These are phyloP conservation scores for Pleurotus sapidus DNA, from an alignment of 768 basidiomycete species.

Conservation along the genomic window DNA sequence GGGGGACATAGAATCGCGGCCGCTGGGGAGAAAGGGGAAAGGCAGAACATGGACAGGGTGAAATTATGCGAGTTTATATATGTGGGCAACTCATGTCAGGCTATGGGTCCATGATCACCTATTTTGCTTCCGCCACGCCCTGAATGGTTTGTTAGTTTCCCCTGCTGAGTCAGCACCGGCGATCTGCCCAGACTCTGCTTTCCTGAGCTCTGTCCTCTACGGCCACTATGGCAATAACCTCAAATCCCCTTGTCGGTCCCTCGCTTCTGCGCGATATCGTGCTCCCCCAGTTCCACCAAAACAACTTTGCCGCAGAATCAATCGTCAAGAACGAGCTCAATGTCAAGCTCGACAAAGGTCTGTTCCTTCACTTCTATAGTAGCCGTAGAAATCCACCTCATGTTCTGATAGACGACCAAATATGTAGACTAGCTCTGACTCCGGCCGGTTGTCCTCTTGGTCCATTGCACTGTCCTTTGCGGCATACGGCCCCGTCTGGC, in stretches of 20 bases:
- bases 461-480: slow-evolving; percentile 85
- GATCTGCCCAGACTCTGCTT: background rate
- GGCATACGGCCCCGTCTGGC: slow-evolving; percentile 86
- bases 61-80: background rate
- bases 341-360: slow-evolving; percentile 91
- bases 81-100: background rate
- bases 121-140: background rate
- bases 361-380: background rate
- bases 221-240: slow-evolving; percentile 28
- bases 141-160: background rate
- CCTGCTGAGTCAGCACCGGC: background rate
- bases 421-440: slow-evolving; percentile 82
- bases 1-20: slow-evolving; percentile 1
- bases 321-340: slow-evolving; percentile 81
- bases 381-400: background rate
- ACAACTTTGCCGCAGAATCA: slow-evolving; percentile 78
- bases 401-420: slow-evolving; percentile 74
- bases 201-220: background rate
- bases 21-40: background rate
- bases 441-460: slow-evolving; percentile 87
- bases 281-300: slow-evolving; percentile 91
- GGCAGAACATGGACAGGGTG: background rate
- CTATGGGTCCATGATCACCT: background rate
- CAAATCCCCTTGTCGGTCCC: slow-evolving; percentile 54
- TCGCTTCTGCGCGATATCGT: slow-evolving; percentile 68